Evolutionary conservation across 768 basidiomycete species (phyloP).

Genomic region (Trichaptum fuscoviolaceum): DNA sequence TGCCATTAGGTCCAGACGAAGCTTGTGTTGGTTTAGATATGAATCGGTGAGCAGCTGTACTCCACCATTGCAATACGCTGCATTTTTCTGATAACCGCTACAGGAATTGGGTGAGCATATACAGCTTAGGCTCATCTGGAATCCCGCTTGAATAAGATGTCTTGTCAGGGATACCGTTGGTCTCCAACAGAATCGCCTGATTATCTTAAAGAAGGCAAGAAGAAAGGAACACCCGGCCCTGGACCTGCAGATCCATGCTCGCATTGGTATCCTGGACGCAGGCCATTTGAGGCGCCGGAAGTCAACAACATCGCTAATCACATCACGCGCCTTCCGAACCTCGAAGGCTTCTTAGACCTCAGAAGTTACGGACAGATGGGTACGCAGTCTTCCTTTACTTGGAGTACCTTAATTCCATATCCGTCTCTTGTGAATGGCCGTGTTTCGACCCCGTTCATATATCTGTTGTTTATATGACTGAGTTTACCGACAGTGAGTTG

Average conservation of each 20-base stretch:
- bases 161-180: constrained; percentile 9
- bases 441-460: not conserved
- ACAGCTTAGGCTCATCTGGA: not conserved
- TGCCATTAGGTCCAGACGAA: constrained; percentile 39
- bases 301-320: constrained; percentile 71
- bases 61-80: constrained; percentile 2
- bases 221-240: constrained; percentile 17
- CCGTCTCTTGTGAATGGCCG: not conserved
- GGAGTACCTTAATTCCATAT: not conserved
- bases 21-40: constrained; percentile 72
- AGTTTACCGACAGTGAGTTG: constrained; percentile 52
- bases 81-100: constrained; percentile 11
- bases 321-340: constrained; percentile 43
- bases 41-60: constrained; percentile 48
- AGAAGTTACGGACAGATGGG: constrained; percentile 82
- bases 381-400: constrained; percentile 30
- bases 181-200: constrained; percentile 1
- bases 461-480: not conserved
- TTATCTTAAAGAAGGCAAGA: constrained; percentile 7
- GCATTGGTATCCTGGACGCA: constrained; percentile 69
- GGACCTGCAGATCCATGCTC: constrained; percentile 52
- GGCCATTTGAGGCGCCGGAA: constrained; percentile 74
- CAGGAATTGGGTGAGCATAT: constrained; percentile 53
- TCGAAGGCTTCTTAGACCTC: constrained; percentile 67
- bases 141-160: constrained; percentile 5